These are phyloP conservation scores for Botrytis paeoniae DNA, from an alignment of 2,329 filamentous ascomycete species.

Conservation along the genomic window DNA sequence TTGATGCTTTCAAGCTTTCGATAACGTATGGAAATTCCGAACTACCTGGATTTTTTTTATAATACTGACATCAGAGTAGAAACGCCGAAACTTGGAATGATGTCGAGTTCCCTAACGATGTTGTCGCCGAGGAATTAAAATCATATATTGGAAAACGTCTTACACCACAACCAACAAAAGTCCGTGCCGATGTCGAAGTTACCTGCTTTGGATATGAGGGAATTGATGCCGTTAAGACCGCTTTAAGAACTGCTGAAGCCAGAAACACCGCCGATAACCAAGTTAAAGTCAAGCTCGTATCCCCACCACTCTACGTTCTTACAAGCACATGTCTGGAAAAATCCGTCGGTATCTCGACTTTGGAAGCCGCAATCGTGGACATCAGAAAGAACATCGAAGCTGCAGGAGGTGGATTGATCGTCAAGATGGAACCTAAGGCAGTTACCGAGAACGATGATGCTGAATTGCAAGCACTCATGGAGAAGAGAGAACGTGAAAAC, in stretches of 20 bases:
- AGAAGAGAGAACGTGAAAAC: slow-evolving; percentile 97
- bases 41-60: not conserved
- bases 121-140: slow-evolving; percentile 84
- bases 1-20: slow-evolving; percentile 98
- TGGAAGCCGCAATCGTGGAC: slow-evolving; percentile 87
- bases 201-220: slow-evolving; percentile 95
- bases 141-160: slow-evolving; percentile 96
- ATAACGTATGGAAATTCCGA: slow-evolving; percentile 68
- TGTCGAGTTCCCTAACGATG: slow-evolving; percentile 80
- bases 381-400: slow-evolving; percentile 77
- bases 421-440: slow-evolving; percentile 99
- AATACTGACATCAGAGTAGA: slow-evolving; percentile 44
- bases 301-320: slow-evolving; percentile 91
- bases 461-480: slow-evolving; percentile 95
- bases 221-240: slow-evolving; percentile 95
- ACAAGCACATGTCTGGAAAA: slow-evolving; percentile 97
- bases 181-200: slow-evolving; percentile 95
- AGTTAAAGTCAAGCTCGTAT: slow-evolving; percentile 98
- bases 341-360: slow-evolving; percentile 72
- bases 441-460: slow-evolving; percentile 98
- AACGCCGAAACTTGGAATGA: slow-evolving; percentile 97
- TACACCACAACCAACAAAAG: slow-evolving; percentile 97
- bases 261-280: slow-evolving; percentile 89
- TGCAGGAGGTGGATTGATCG: slow-evolving; percentile 74
- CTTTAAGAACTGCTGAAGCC: slow-evolving; percentile 85